Conservation (phyloP, 176 grass and related monocot genomes). For the Triticum aestivum region IWGSC_CS_RefSeq_v2.1 NC_057799.1:415104564-415105063, state of each 20-base stretch:
- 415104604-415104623: background rate
- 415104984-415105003: slow-evolving; percentile 93
- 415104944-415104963: slow-evolving; percentile 77
- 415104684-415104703: background rate
- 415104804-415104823: slow-evolving; percentile 73
- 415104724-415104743: slow-evolving; percentile 8
- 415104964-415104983: slow-evolving; percentile 68
- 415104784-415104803: slow-evolving; percentile 75
- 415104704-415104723: background rate
- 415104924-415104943: slow-evolving; percentile 71
- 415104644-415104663: background rate
- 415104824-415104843: slow-evolving; percentile 94
- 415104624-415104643: background rate
- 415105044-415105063: slow-evolving; percentile 82
- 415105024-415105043: slow-evolving; percentile 82
- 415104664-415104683: background rate
- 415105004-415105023: slow-evolving; percentile 82
- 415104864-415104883: slow-evolving; percentile 81
- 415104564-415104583: background rate
- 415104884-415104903: slow-evolving; percentile 87
- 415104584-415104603: background rate
- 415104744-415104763: background rate
- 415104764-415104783: slow-evolving; percentile 77
- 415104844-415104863: slow-evolving; percentile 69
- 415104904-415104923: slow-evolving; percentile 74